These are phyloP conservation scores for Lactarius evosmus DNA, from an alignment of 768 basidiomycete species.

Conservation along the genomic window DNA sequence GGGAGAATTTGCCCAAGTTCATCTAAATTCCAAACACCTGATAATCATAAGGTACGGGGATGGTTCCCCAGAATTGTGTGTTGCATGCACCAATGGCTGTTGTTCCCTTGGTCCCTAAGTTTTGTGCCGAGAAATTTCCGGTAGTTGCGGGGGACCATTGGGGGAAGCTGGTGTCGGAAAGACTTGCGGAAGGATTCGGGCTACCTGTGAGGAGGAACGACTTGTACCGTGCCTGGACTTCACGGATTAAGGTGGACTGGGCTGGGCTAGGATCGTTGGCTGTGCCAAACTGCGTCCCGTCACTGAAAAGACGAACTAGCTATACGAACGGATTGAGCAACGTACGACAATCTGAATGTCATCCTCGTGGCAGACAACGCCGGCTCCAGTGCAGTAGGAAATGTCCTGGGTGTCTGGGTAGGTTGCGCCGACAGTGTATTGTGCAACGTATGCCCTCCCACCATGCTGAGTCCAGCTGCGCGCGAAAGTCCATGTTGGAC, in stretches of 20 bases:
- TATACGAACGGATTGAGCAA: slow-evolving; percentile 23
- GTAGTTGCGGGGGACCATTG: slow-evolving; percentile 55
- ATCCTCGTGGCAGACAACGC: slow-evolving; percentile 74
- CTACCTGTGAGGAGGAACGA: slow-evolving; percentile 60
- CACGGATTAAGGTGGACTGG: slow-evolving; percentile 56
- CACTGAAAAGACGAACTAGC: slow-evolving; percentile 35
- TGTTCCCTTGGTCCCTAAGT: slow-evolving; percentile 57
- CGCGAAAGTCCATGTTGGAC: slow-evolving; percentile 68
- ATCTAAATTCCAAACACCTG: slow-evolving; percentile 44
- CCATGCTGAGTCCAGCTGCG: slow-evolving; percentile 63
- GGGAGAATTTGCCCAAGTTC: not conserved
- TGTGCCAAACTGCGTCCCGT: slow-evolving; percentile 46
- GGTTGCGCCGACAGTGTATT: slow-evolving; percentile 63
- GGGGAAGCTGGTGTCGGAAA: slow-evolving; percentile 39
- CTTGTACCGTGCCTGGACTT: slow-evolving; percentile 68
- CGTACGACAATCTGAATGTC: slow-evolving; percentile 76
- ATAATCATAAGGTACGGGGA: slow-evolving; percentile 61
- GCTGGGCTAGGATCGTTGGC: slow-evolving; percentile 50
- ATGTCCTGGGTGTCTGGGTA: slow-evolving; percentile 62
- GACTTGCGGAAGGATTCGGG: slow-evolving; percentile 62
- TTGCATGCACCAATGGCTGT: slow-evolving; percentile 57
- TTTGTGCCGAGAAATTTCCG: slow-evolving; percentile 52
- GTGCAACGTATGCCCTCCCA: slow-evolving; percentile 63
- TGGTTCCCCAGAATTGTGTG: slow-evolving; percentile 64
- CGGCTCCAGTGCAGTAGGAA: slow-evolving; percentile 53